Evolutionary conservation across 108 stramenopile species (phyloP).

Genomic region (Skeletonema grethae): DNA sequence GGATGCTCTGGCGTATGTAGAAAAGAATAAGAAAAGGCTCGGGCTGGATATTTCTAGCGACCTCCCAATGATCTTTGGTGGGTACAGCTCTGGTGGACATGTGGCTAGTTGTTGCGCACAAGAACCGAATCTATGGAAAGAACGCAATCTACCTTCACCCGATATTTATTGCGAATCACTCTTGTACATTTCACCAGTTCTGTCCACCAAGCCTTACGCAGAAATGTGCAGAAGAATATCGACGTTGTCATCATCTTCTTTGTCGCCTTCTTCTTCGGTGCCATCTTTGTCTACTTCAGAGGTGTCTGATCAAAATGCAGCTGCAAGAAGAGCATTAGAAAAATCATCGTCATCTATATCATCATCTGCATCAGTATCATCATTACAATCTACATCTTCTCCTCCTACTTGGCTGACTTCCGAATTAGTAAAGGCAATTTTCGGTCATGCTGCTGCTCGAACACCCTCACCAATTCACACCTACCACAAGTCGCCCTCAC

Average conservation of each 20-base stretch:
- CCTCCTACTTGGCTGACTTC: conserved; percentile 44
- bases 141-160: conserved; percentile 37
- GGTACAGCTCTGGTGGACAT: conserved; percentile 70
- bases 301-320: background rate
- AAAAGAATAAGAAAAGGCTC: conserved; percentile 22
- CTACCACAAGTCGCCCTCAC: conserved; percentile 17
- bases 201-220: conserved; percentile 35
- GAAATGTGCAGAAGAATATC: conserved; percentile 9
- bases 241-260: conserved; percentile 12
- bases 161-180: conserved; percentile 27
- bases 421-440: conserved; percentile 28
- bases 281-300: conserved; percentile 18
- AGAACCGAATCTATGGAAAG: conserved; percentile 29
- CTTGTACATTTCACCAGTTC: conserved; percentile 51
- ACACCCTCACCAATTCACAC: conserved; percentile 56
- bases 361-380: background rate
- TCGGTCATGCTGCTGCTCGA: conserved; percentile 24
- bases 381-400: background rate
- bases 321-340: background rate
- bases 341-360: background rate
- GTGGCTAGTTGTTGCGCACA: conserved; percentile 59
- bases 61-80: conserved; percentile 53
- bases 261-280: conserved; percentile 10
- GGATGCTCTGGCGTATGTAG: conserved; percentile 55
- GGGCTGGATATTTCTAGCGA: background rate